Evolutionary conservation across 202 grass and related monocot species (phyloP).

Genomic region (Schoenoplectus triqueter): DNA sequence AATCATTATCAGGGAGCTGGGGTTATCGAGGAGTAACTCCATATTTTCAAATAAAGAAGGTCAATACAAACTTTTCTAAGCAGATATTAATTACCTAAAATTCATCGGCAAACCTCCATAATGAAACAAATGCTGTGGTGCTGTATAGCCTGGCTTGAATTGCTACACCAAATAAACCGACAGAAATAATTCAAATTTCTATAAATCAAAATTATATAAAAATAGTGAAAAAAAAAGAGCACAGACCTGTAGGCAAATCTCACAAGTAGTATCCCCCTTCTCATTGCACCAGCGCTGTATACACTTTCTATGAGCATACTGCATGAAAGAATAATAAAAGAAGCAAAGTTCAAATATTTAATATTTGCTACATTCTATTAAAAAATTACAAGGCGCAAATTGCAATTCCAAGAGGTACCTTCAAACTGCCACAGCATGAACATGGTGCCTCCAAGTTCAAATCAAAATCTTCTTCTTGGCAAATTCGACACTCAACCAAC

Average conservation of each 20-base stretch:
- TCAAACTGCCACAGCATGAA: conserved; percentile 89
- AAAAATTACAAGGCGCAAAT: conserved; percentile 16
- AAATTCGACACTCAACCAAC: conserved; percentile 93
- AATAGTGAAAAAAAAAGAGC: not conserved
- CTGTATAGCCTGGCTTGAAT: conserved; percentile 89
- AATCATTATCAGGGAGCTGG: conserved; percentile 16
- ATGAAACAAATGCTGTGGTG: conserved; percentile 83
- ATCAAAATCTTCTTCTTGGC: conserved; percentile 93
- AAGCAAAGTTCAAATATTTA: conserved; percentile 23
- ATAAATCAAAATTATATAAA: conserved; percentile 23
- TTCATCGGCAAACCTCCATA: conserved; percentile 96
- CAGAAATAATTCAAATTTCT: conserved; percentile 28
- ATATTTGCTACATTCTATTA: not conserved
- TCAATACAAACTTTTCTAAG: not conserved
- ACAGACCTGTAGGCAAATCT: conserved; percentile 93
- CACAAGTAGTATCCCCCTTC: conserved; percentile 86
- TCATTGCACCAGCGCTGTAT: conserved; percentile 94
- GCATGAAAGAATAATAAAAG: conserved; percentile 40
- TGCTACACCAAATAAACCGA: conserved; percentile 51
- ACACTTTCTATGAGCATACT: conserved; percentile 93
- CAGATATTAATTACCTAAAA: conserved; percentile 64
- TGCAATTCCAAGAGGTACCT: conserved; percentile 49
- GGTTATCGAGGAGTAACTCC: not conserved
- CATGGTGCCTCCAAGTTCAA: conserved; percentile 79
- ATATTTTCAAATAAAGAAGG: not conserved